These are phyloP conservation scores for Cairneyella variabilis DNA, from an alignment of 495 filamentous ascomycete species.

Conservation along the genomic window DNA sequence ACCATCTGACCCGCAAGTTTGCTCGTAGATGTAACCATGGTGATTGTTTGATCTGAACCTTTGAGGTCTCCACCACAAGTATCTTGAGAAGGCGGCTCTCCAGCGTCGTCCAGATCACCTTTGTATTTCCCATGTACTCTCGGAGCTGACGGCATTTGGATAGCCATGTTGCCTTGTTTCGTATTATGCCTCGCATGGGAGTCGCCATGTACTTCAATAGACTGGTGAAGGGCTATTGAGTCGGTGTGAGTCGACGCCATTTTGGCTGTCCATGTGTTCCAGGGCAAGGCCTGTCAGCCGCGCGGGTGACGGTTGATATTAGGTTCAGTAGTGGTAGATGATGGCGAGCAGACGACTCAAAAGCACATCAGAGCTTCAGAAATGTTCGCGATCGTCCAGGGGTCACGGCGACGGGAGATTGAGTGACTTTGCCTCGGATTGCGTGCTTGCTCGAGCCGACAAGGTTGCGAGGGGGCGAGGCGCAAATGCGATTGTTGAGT, in stretches of 20 bases:
- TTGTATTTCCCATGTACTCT: neutral
- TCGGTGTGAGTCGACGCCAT: conserved; percentile 23
- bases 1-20: conserved; percentile 53
- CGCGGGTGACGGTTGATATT: conserved; percentile 1
- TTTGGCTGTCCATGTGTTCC: neutral
- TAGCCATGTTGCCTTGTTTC: neutral
- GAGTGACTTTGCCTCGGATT: neutral
- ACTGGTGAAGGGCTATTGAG: conserved; percentile 13
- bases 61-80: conserved; percentile 19
- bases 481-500: too few species aligned
- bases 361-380: neutral
- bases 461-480: neutral
- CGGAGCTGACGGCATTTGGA: neutral
- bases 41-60: conserved; percentile 11
- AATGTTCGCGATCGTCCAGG: neutral
- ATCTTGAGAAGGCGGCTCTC: conserved; percentile 16
- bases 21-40: conserved; percentile 21
- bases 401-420: neutral
- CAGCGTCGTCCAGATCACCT: neutral
- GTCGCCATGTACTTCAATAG: conserved; percentile 15
- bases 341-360: neutral
- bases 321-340: neutral
- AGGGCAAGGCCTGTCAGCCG: conserved; percentile 3
- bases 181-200: neutral
- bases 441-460: neutral